Conservation (phyloP, 2,329 filamentous ascomycete species). For the Fusarium neocosmosporiellum region DNA sequence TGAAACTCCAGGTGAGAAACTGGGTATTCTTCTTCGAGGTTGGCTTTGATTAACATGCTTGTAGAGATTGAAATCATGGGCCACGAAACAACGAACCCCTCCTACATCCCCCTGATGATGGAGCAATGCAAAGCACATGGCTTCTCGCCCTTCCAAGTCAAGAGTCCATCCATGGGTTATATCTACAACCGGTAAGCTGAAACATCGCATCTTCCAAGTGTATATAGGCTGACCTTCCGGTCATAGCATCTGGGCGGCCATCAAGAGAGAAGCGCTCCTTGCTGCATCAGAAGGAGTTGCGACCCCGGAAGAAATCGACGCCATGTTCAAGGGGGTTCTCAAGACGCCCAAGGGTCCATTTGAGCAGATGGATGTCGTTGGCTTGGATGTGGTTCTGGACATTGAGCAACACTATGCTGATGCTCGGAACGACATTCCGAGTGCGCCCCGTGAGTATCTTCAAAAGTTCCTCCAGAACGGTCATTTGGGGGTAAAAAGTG, state of each 20-base stretch:
- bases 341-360: constrained; percentile 48
- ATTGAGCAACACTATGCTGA: constrained; percentile 48
- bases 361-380: constrained; percentile 48
- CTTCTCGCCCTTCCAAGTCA: constrained; percentile 47
- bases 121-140: constrained; percentile 42
- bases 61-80: constrained; percentile 48
- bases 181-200: constrained; percentile 45
- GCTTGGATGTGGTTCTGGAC: constrained; percentile 46
- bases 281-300: constrained; percentile 46
- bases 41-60: background rate
- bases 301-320: constrained; percentile 46
- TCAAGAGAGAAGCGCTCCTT: constrained; percentile 47
- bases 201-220: background rate
- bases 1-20: constrained; percentile 42
- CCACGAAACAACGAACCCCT: constrained; percentile 39
- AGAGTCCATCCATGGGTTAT: constrained; percentile 46
- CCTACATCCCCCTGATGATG: constrained; percentile 39
- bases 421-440: constrained; percentile 37
- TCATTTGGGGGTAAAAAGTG: constrained; percentile 45
- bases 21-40: fast-evolving
- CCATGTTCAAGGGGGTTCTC: constrained; percentile 45
- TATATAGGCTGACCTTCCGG: background rate
- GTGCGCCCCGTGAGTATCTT: constrained; percentile 41
- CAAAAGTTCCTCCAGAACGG: constrained; percentile 37
- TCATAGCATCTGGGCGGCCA: constrained; percentile 47